Evolutionary conservation across 306 rosid genomes (phyloP).

Genomic region (Boehmeria nivea): DNA sequence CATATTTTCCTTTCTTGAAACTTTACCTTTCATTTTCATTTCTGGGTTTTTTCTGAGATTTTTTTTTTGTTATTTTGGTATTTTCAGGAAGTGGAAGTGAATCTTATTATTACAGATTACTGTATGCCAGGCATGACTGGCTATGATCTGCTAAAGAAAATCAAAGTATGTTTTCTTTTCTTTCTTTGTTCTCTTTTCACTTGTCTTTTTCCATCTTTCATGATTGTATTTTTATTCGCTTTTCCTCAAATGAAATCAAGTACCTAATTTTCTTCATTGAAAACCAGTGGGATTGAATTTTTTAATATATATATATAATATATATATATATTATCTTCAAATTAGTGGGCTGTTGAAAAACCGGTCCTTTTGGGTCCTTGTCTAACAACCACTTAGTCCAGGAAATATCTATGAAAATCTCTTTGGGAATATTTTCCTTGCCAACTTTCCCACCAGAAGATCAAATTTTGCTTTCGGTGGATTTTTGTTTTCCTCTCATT

Average conservation of each 20-base stretch:
- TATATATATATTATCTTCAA: too few species aligned
- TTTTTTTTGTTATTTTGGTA: constrained; percentile 23
- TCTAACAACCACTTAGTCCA: constrained; percentile 19
- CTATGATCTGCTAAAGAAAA: constrained; percentile 87
- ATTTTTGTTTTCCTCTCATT: constrained; percentile 21
- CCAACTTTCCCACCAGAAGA: constrained; percentile 25
- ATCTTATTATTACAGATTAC: constrained; percentile 87
- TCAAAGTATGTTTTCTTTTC: constrained; percentile 57
- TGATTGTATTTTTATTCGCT: constrained; percentile 32
- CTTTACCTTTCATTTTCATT: constrained; percentile 3
- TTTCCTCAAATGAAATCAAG: constrained; percentile 24
- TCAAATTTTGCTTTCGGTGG: too few species aligned
- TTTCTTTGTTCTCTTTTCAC: background rate
- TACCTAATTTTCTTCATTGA: background rate
- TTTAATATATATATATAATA: background rate
- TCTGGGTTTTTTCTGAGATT: constrained; percentile 21
- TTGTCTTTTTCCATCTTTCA: constrained; percentile 25
- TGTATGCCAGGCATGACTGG: constrained; percentile 99
- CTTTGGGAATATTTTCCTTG: constrained; percentile 26
- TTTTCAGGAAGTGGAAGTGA: constrained; percentile 73
- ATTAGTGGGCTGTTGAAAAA: too few species aligned
- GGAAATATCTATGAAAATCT: constrained; percentile 14
- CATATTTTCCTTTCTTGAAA: background rate
- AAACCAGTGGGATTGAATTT: background rate
- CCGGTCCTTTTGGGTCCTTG: constrained; percentile 25